phyloP scores from a whole-genome alignment of 306 rosid species.

The Corylus americana region DNA sequence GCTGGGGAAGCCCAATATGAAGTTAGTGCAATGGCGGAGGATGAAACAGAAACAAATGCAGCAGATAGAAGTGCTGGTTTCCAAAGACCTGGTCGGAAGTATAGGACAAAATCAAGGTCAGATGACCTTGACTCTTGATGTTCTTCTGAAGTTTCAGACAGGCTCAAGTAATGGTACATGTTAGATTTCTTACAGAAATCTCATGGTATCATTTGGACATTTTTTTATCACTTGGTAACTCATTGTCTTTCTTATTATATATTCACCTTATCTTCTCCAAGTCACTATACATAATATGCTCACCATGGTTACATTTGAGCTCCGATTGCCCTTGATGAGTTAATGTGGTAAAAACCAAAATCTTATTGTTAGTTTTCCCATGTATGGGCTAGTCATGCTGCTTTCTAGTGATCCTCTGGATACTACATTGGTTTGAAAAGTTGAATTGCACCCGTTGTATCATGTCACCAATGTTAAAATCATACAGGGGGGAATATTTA shows the following conservation, averaged over 20 bases:
- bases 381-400: no score
- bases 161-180: slow-evolving; percentile 2
- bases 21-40: slow-evolving; percentile 19
- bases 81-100: slow-evolving; percentile 21
- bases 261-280: not conserved
- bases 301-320: not conserved
- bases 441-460: no score
- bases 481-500: no score
- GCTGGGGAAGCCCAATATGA: slow-evolving; percentile 22
- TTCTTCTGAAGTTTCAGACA: not conserved
- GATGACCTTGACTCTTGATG: slow-evolving; percentile 24
- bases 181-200: slow-evolving; percentile 2
- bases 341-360: not conserved
- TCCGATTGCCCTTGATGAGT: not conserved
- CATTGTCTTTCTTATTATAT: not conserved
- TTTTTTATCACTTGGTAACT: not conserved
- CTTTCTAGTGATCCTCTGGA: no score
- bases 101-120: slow-evolving; percentile 9
- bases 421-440: no score
- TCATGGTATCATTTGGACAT: not conserved
- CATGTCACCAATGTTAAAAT: no score
- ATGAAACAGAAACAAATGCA: slow-evolving; percentile 13
- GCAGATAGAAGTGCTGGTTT: slow-evolving; percentile 1
- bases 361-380: not conserved
- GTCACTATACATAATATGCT: not conserved